phyloP scores from a whole-genome alignment of 2,329 filamentous ascomycete genomes.

The Claviceps spartinae region DNA sequence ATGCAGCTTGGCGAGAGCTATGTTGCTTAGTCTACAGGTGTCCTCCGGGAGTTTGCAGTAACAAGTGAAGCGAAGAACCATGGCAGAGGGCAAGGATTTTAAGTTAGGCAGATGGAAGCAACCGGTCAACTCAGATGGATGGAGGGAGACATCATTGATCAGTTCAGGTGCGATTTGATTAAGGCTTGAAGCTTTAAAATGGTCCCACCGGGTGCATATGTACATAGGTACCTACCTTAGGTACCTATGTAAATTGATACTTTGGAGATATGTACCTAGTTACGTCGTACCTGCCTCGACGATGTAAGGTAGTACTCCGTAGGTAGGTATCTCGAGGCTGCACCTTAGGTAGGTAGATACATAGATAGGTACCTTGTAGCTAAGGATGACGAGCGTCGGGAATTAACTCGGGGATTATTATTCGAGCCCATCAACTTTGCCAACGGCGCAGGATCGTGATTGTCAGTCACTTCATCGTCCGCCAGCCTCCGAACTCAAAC shows the following conservation, averaged over 20 bases:
- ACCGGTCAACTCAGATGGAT: not conserved
- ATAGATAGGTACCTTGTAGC: too few species aligned
- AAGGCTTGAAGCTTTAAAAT: too few species aligned
- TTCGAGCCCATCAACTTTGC: not conserved
- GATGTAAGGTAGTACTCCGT: too few species aligned
- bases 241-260: too few species aligned
- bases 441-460: not conserved
- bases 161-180: too few species aligned
- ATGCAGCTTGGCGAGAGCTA: not conserved
- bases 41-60: not conserved
- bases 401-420: not conserved
- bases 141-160: too few species aligned
- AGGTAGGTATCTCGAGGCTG: too few species aligned
- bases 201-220: too few species aligned
- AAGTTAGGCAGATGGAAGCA: not conserved
- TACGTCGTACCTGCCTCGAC: too few species aligned
- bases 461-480: not conserved
- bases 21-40: not conserved
- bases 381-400: not conserved
- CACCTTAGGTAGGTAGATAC: too few species aligned
- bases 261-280: too few species aligned
- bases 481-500: not conserved
- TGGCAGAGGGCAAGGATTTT: not conserved
- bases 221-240: too few species aligned
- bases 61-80: not conserved